phyloP scores from a whole-genome alignment of 192 early-diverging fungal species.

The Helicostylum pulchrum region DNA sequence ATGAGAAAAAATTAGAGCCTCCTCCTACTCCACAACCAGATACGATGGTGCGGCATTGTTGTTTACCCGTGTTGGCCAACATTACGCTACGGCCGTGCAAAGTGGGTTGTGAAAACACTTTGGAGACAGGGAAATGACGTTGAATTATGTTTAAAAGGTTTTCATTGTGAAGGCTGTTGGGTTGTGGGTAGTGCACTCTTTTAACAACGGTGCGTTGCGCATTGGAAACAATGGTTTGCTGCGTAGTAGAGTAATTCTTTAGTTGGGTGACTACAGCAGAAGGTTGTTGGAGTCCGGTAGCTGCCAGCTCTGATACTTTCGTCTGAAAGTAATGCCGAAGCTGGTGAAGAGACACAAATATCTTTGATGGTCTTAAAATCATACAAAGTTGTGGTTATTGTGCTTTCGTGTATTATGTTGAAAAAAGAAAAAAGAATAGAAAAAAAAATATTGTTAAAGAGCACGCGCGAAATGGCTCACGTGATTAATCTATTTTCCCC shows the following conservation, averaged over 20 bases:
- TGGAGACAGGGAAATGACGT: slow-evolving; percentile 17
- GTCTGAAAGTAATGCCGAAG: slow-evolving; percentile 25
- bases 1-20: too few relatives aligned
- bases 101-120: slow-evolving; percentile 2
- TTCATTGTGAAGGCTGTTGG: not conserved
- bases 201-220: not conserved
- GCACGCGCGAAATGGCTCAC: not conserved
- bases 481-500: too few relatives aligned
- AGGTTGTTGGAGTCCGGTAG: slow-evolving; percentile 3
- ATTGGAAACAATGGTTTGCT: not conserved
- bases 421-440: slow-evolving; percentile 4
- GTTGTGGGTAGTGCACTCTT: not conserved
- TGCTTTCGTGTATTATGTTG: not conserved
- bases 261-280: not conserved
- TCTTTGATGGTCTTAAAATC: slow-evolving; percentile 25
- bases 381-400: not conserved
- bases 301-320: slow-evolving; percentile 23
- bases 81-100: not conserved
- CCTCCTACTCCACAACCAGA: slow-evolving; percentile 3
- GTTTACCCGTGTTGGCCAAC: not conserved
- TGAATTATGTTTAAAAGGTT: not conserved
- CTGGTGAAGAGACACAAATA: slow-evolving; percentile 29
- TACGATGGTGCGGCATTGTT: slow-evolving; percentile 8
- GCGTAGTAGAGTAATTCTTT: not conserved
- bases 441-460: too few relatives aligned